These are phyloP conservation scores for Aspergillus latus DNA, from an alignment of 2,329 filamentous ascomycete species.

Conservation along the genomic window DNA sequence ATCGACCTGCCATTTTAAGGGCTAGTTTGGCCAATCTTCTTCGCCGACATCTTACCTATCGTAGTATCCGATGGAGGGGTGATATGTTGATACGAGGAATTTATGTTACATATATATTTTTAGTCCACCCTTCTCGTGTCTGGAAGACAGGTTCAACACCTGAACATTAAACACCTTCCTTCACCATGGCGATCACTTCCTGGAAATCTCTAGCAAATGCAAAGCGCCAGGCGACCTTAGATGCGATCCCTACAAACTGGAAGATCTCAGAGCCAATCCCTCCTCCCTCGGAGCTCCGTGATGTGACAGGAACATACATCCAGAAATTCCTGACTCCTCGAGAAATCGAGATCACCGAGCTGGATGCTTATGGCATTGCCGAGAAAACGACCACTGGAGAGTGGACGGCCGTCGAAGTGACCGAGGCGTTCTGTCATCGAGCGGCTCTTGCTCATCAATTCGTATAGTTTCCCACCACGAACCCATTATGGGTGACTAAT, in stretches of 20 bases:
- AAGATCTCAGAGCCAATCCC: slow-evolving; percentile 50
- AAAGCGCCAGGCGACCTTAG: slow-evolving; percentile 56
- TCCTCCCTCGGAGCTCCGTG: slow-evolving; percentile 52
- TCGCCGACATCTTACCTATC: background rate
- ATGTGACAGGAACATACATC: slow-evolving; percentile 58
- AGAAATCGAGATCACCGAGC: slow-evolving; percentile 63
- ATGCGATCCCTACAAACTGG: slow-evolving; percentile 60
- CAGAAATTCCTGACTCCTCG: slow-evolving; percentile 54
- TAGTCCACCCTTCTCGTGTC: background rate
- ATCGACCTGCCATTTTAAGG: background rate
- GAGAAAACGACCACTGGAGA: slow-evolving; percentile 53
- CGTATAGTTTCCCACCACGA: slow-evolving; percentile 32
- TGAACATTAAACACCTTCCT: background rate
- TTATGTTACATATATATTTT: background rate
- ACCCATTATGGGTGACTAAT: background rate
- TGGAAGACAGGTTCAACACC: background rate
- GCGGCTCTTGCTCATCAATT: slow-evolving; percentile 61
- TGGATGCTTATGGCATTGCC: slow-evolving; percentile 58
- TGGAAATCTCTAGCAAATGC: slow-evolving; percentile 54
- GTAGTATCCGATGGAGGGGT: background rate
- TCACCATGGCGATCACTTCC: slow-evolving; percentile 24
- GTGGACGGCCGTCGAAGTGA: slow-evolving; percentile 59
- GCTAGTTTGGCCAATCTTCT: background rate
- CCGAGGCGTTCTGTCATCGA: slow-evolving; percentile 58
- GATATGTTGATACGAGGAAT: background rate